Percentiles rank a stretch among this genome's conserved stretches.
phyloP scores from a whole-genome alignment of 306 rosid species.

The Benincasa hispida region DNA sequence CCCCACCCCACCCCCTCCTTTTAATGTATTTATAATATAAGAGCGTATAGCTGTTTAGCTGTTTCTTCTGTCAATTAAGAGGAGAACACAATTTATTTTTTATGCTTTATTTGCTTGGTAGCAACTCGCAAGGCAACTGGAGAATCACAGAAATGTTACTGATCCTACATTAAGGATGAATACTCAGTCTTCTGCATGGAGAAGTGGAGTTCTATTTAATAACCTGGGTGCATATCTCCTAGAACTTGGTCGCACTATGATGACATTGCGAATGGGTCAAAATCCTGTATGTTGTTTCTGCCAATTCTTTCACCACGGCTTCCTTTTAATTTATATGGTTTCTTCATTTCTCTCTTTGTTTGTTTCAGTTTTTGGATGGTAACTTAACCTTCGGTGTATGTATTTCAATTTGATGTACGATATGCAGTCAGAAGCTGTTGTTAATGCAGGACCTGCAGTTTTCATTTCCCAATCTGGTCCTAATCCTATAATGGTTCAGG shows the following conservation, averaged over 20 bases:
- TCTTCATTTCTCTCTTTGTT: slow-evolving; percentile 3
- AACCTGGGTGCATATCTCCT: slow-evolving; percentile 87
- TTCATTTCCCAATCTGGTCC: slow-evolving; percentile 85
- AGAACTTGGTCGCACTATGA: slow-evolving; percentile 94
- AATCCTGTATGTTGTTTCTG: slow-evolving; percentile 45
- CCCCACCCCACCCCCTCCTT: too few relatives aligned
- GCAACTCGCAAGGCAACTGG: slow-evolving; percentile 73
- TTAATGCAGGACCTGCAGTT: slow-evolving; percentile 95
- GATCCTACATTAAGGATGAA: slow-evolving; percentile 46
- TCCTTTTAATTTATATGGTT: slow-evolving; percentile 12
- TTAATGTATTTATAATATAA: background rate
- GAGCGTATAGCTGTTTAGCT: slow-evolving; percentile 7
- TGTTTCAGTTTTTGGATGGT: background rate
- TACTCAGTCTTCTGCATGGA: slow-evolving; percentile 48
- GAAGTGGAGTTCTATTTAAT: slow-evolving; percentile 57
- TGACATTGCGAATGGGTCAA: slow-evolving; percentile 85
- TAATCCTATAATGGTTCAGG: slow-evolving; percentile 98
- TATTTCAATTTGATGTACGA: slow-evolving; percentile 9
- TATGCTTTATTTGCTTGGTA: slow-evolving; percentile 24
- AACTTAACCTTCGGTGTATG: slow-evolving; percentile 4
- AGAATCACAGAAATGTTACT: slow-evolving; percentile 63
- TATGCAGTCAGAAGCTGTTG: slow-evolving; percentile 84
- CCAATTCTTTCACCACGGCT: slow-evolving; percentile 9
- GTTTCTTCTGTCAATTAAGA: slow-evolving; percentile 11
- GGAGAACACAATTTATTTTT: slow-evolving; percentile 12